Evolutionary conservation across 139 green algal species (phyloP), one percentile per base, ranked within the genome.

Genomic region (Chlamydomonas sp.): DNA sequence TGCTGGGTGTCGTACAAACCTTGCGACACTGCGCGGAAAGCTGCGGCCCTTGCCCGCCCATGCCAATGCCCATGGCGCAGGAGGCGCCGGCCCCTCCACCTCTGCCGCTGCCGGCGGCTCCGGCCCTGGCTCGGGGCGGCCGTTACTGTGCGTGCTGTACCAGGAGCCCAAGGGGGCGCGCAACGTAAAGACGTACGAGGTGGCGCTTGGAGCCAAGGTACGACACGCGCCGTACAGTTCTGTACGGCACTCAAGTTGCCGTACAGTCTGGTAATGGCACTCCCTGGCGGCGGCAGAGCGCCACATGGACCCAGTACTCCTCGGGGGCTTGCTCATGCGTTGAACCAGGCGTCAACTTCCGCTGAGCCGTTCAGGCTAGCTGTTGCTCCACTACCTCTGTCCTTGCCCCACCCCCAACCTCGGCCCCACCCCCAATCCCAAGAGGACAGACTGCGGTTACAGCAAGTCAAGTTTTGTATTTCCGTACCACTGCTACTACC

Each of bases 121-220:
- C 49, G 71, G 63, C 61, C 62, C 78, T 63, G 59, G 85, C 68
- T 80, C 75, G 74, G 63, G 57, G 6, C 15, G 64, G 79, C 77
- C 97, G 77, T 96, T 95, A 6, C 86, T 99, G 17, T 96, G 95
- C 0, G 90, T 99, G 73, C 92, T 99, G 85, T 98, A 98, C 89
- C 92, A 99, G 89, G 98, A 99, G 92, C 96, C 92, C 71, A 98
- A 97, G 90, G 89, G 96, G 20, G 92, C 92, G 18, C 91, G 96
- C 17, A 96, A 99, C 85, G 85, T 99, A n/a, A 98, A 97, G 82
- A 93, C 86, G 5, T 93, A 92, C 72, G 81, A 80, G 57, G 80
- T 93, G 31, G 75, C 68, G 12, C 82, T 86, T 9, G 72, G 10
- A 1, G 71, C 71, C 12, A 86, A 86, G 82, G 82, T 86, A 49